These are phyloP conservation scores for Lithospermum erythrorhizon DNA, from an alignment of 257 asterid species.

Conservation along the genomic window DNA sequence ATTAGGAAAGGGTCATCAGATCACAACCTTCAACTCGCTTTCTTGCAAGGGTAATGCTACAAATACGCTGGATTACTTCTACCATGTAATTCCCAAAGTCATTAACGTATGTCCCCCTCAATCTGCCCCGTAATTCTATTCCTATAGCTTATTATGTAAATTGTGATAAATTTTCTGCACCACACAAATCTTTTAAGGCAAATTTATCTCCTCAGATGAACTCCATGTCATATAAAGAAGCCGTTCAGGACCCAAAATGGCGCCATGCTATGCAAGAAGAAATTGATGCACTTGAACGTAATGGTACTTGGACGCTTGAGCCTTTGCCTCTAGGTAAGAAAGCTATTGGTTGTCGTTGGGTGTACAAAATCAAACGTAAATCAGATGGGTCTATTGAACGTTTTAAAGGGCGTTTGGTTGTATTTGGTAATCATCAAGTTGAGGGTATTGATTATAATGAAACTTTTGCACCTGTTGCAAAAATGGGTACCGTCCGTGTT, in stretches of 20 bases:
- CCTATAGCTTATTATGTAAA: no score
- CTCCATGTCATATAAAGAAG: background rate
- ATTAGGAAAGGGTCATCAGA: no score
- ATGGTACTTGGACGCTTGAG: background rate
- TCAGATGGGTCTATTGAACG: background rate
- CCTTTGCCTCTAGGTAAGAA: background rate
- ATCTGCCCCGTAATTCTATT: no score
- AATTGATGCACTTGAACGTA: background rate
- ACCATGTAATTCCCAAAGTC: no score
- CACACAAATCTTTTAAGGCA: background rate
- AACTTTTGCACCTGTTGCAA: background rate
- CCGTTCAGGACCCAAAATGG: background rate
- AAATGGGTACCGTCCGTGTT: background rate
- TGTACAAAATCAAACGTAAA: background rate
- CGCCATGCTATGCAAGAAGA: background rate
- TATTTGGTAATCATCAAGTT: no score
- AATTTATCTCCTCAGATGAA: background rate
- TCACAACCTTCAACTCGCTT: no score
- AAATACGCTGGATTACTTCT: no score
- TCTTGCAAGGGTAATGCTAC: no score
- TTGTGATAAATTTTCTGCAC: background rate
- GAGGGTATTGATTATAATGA: no score
- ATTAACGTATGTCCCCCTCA: no score
- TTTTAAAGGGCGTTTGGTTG: no score
- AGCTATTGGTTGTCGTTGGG: background rate